Percentiles rank a stretch among this genome's conserved stretches.
Conservation (phyloP, 1,139 yeast genomes). For the Geotrichum fermentans region DNA sequence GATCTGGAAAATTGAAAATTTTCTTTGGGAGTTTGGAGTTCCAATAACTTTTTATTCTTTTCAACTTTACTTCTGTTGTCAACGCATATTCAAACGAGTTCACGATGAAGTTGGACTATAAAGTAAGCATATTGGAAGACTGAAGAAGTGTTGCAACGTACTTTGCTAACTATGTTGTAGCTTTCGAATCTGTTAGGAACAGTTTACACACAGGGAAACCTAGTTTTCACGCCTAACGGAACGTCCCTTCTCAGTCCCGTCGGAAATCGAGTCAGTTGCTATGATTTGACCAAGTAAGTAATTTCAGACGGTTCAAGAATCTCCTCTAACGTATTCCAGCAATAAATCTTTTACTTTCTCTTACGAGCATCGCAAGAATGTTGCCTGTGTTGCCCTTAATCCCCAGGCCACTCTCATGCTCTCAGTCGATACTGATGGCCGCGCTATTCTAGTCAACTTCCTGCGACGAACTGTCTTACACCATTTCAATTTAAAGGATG, state of each 20-base stretch:
- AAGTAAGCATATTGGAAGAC: conserved; percentile 31
- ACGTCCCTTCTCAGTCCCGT: conserved; percentile 81
- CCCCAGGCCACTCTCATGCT: conserved; percentile 73
- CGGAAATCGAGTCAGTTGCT: conserved; percentile 86
- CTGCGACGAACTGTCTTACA: conserved; percentile 82
- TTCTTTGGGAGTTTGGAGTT: conserved; percentile 8
- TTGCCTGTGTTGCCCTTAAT: conserved; percentile 74
- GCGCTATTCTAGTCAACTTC: conserved; percentile 87
- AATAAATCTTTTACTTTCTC: conserved; percentile 84
- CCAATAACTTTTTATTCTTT: neutral
- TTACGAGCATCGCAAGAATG: conserved; percentile 87
- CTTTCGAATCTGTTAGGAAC: conserved; percentile 90
- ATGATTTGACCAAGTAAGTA: conserved; percentile 62
- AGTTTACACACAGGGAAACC: conserved; percentile 86
- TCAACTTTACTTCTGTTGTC: neutral
- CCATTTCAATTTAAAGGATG: conserved; percentile 86
- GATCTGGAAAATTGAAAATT: neutral
- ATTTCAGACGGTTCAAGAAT: neutral
- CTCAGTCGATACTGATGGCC: conserved; percentile 83
- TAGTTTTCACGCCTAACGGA: conserved; percentile 85
- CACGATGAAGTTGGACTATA: conserved; percentile 32
- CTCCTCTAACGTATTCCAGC: conserved; percentile 21
- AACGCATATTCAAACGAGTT: neutral
- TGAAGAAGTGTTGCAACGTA: conserved; percentile 23
- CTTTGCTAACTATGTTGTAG: conserved; percentile 33